Base-by-base conservation (phyloP, 2,329 filamentous ascomycete genomes). In the Diplodia corticola region DNA sequence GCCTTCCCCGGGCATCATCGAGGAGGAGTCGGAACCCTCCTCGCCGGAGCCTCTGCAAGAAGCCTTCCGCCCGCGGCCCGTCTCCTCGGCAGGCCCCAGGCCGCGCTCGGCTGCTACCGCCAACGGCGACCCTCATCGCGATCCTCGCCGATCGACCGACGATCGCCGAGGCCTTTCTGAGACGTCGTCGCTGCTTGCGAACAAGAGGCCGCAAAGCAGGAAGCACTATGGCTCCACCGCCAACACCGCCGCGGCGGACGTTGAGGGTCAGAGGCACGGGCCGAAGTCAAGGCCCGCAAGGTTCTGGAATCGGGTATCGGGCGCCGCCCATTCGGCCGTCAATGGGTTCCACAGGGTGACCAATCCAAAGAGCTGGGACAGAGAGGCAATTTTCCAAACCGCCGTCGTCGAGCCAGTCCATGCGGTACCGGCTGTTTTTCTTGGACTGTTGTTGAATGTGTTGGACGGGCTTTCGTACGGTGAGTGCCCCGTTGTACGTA, bases 381-480 rank as follows among this genome's bases (percentile, higher is more conserved):
- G 81, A 66, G 85, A 84, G 70, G 80, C 84, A 0, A 81, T 96
- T 6, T 89, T 88, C 83, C 77, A 86, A 46, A 84, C 85, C 51
- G 84, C 83, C 0, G 77, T 92, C 12, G 83, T 66, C 4, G 55
- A 87, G 46, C 92, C 93, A 0, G 80, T 86, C 20, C 87, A 87
- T 55, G 90, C 89, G 70, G 76, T 97, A 17, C 95, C 95, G 1
- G 91, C 94, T 3, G 94, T 98, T 1, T 85, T 96, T 70, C 86
- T 99, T 0, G 95, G 95, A 0, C 80, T 97, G 28, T 83, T 99
- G 1, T 85, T 99, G 20, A 99, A 99, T 71, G 90, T 99, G 53
- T 83, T 99, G 22, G 95, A 99, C 81, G 95, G 93, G 5, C 80
- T 99, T 48, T 98, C 94, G 2, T 99, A 99, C 74, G 95, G 91